Evolutionary conservation across 2,329 filamentous ascomycete species (phyloP).

Genomic region (Pyrenochaeta sp.): DNA sequence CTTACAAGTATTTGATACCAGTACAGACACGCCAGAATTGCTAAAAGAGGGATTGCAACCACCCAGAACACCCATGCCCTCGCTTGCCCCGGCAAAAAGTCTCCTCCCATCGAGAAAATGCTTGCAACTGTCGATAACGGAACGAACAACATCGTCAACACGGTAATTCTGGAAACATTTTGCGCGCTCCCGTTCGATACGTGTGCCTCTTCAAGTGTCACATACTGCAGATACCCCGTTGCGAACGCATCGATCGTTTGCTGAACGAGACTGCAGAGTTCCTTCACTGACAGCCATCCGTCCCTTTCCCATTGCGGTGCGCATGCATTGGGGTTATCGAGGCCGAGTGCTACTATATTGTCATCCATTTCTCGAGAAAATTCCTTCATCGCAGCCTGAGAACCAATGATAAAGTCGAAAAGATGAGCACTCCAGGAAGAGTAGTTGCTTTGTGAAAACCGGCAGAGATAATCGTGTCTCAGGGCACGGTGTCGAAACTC

Average conservation of each 20-base stretch:
- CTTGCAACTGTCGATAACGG: slow-evolving; percentile 10
- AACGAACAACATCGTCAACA: slow-evolving; percentile 15
- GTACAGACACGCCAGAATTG: not conserved
- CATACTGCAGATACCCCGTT: slow-evolving; percentile 11
- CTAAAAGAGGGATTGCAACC: slow-evolving; percentile 5
- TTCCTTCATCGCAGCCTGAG: slow-evolving; percentile 10
- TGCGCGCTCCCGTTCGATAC: slow-evolving; percentile 10
- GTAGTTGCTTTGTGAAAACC: slow-evolving; percentile 10
- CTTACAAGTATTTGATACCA: slow-evolving; percentile 1
- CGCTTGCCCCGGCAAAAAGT: slow-evolving; percentile 8
- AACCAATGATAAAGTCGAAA: slow-evolving; percentile 14
- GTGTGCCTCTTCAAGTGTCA: slow-evolving; percentile 14
- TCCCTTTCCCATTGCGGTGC: slow-evolving; percentile 9
- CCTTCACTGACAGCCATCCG: slow-evolving; percentile 10
- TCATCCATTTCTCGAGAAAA: slow-evolving; percentile 12
- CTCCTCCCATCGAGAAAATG: slow-evolving; percentile 13
- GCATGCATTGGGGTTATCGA: not conserved
- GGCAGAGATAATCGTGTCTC: slow-evolving; percentile 11
- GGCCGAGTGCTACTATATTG: slow-evolving; percentile 8
- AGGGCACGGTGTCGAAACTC: not conserved
- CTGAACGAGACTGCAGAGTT: slow-evolving; percentile 2
- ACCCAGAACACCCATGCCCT: slow-evolving; percentile 15
- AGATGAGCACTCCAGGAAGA: slow-evolving; percentile 8
- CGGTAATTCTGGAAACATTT: slow-evolving; percentile 9
- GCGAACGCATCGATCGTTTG: slow-evolving; percentile 3